A percentile compares a stretch with the other conserved stretches of the same genome.
Conservation (phyloP, 1,139 yeast species). For the Waltiozyma sp. region DNA sequence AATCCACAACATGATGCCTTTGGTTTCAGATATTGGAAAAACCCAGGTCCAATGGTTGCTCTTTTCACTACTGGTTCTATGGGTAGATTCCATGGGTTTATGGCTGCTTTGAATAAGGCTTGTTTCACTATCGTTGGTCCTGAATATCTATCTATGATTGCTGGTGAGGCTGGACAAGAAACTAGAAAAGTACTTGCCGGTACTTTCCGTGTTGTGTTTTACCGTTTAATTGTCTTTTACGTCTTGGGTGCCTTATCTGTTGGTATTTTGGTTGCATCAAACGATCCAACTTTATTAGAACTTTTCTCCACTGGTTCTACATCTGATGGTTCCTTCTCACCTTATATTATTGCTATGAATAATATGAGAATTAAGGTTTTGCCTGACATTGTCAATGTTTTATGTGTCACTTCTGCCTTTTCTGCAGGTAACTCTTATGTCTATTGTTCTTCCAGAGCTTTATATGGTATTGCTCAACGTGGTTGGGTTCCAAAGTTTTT, state of each 20-base stretch:
- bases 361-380: constrained; percentile 35
- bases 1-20: constrained; percentile 55
- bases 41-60: constrained; percentile 42
- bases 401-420: constrained; percentile 43
- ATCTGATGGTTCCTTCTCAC: constrained; percentile 32
- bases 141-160: constrained; percentile 46
- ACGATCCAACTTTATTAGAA: constrained; percentile 28
- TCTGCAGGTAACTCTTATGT: constrained; percentile 57
- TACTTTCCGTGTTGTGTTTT: constrained; percentile 36
- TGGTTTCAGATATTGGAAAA: constrained; percentile 60
- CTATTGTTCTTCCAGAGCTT: constrained; percentile 51
- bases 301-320: constrained; percentile 46
- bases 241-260: constrained; percentile 33
- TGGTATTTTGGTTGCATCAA: constrained; percentile 35
- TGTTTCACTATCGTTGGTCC: constrained; percentile 75
- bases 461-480: constrained; percentile 43
- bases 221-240: constrained; percentile 35
- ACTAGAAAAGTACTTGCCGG: constrained; percentile 37
- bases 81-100: constrained; percentile 53
- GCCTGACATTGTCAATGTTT: constrained; percentile 47
- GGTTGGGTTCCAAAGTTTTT: constrained; percentile 53
- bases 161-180: constrained; percentile 38
- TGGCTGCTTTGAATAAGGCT: constrained; percentile 50
- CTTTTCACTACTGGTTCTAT: constrained; percentile 37
- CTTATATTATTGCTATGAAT: constrained; percentile 45